These are phyloP conservation scores for Penicillium waksmanii DNA, from an alignment of 495 filamentous ascomycete genomes.

Conservation along the genomic window DNA sequence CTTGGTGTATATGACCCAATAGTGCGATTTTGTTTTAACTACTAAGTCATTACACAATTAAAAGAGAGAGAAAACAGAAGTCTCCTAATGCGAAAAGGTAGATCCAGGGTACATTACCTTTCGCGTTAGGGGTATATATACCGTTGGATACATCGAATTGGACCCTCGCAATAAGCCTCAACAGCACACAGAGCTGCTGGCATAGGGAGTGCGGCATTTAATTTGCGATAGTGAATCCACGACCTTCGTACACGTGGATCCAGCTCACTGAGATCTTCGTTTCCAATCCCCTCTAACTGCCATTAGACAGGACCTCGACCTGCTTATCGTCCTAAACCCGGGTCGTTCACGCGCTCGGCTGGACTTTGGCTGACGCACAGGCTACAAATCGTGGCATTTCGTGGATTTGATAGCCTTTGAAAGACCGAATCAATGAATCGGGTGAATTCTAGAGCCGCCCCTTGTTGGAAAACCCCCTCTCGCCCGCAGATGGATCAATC, in stretches of 20 bases:
- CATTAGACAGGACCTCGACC: background rate
- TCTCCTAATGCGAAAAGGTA: no score
- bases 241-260: background rate
- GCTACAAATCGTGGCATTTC: no score
- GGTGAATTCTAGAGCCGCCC: constrained; percentile 12
- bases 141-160: no score
- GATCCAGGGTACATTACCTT: no score
- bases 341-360: background rate
- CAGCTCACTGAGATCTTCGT: background rate
- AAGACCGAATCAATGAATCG: background rate
- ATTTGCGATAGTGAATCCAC: background rate
- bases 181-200: no score
- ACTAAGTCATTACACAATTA: no score
- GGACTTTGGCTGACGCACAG: background rate
- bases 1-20: no score
- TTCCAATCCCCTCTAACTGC: background rate
- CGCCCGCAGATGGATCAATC: background rate
- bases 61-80: no score
- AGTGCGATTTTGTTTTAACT: no score
- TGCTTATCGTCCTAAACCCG: background rate
- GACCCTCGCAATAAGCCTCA: no score
- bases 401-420: no score
- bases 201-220: background rate
- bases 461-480: background rate
- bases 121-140: no score